Evolutionary conservation across 495 filamentous ascomycete genomes (phyloP).

Genomic region (Penicillium mononematosum): DNA sequence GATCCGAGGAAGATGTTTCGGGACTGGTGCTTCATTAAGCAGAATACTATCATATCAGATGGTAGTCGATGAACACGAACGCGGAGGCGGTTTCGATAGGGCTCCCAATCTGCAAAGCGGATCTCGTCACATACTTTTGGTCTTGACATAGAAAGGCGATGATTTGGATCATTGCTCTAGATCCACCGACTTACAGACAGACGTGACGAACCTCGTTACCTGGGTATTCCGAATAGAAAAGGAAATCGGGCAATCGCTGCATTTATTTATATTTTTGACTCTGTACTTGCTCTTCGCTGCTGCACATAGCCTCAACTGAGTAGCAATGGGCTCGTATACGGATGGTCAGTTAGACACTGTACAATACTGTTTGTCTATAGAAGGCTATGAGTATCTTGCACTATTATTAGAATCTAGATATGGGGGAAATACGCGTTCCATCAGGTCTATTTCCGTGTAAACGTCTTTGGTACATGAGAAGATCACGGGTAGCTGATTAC

Average conservation of each 20-base stretch:
- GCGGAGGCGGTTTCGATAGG: neutral
- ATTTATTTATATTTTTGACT: neutral
- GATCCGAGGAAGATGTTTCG: neutral
- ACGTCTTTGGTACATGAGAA: neutral
- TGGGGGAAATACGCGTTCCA: neutral
- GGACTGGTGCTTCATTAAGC: neutral
- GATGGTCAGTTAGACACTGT: neutral
- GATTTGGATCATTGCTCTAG: neutral
- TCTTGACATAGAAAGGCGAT: neutral
- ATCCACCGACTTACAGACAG: neutral
- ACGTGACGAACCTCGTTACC: neutral
- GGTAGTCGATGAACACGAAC: too few species aligned
- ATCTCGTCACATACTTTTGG: neutral
- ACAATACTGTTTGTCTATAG: too few species aligned
- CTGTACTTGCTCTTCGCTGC: neutral
- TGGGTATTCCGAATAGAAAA: neutral
- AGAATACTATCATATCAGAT: too few species aligned
- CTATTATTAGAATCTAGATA: neutral
- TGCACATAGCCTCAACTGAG: neutral
- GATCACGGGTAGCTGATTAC: neutral
- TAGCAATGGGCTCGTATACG: too few species aligned
- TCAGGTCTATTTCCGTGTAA: neutral
- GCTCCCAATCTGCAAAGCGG: neutral
- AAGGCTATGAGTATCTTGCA: too few species aligned
- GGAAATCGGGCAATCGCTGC: neutral